phyloP scores from a whole-genome alignment of 371 early-diverging fungal species.

The Mortierella sp. region DNA sequence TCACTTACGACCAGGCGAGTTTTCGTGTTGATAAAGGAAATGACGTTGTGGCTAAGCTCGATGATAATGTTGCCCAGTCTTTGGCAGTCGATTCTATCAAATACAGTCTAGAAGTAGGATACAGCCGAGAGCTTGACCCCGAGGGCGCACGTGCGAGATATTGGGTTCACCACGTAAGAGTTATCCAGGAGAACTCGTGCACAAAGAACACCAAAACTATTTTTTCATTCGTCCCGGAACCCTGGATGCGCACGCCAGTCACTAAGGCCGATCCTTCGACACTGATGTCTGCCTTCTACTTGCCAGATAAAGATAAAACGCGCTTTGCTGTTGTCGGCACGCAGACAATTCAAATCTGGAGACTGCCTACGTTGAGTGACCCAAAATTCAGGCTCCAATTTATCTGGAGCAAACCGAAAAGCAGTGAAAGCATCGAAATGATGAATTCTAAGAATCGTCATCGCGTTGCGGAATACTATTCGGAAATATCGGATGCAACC shows the following conservation, averaged over 20 bases:
- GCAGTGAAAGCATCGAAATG: too few species aligned
- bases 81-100: constrained; percentile 5
- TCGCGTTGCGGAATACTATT: constrained; percentile 19
- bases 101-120: constrained; percentile 19
- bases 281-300: constrained; percentile 27
- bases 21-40: constrained; percentile 6
- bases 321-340: constrained; percentile 40
- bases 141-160: constrained; percentile 38
- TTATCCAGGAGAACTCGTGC: constrained; percentile 14
- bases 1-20: constrained; percentile 12
- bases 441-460: not conserved
- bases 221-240: constrained; percentile 51
- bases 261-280: constrained; percentile 18
- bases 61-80: not conserved
- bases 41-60: not conserved
- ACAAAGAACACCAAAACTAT: constrained; percentile 15
- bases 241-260: constrained; percentile 42
- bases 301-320: constrained; percentile 19
- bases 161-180: constrained; percentile 42
- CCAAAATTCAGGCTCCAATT: constrained; percentile 35
- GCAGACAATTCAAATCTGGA: constrained; percentile 52
- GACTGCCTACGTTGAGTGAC: constrained; percentile 23
- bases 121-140: constrained; percentile 26
- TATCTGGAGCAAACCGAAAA: constrained; percentile 47
- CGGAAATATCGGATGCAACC: constrained; percentile 4